phyloP scores from a whole-genome alignment of 129 eudicot genomes.

The Smallanthus sonchifolius region DNA sequence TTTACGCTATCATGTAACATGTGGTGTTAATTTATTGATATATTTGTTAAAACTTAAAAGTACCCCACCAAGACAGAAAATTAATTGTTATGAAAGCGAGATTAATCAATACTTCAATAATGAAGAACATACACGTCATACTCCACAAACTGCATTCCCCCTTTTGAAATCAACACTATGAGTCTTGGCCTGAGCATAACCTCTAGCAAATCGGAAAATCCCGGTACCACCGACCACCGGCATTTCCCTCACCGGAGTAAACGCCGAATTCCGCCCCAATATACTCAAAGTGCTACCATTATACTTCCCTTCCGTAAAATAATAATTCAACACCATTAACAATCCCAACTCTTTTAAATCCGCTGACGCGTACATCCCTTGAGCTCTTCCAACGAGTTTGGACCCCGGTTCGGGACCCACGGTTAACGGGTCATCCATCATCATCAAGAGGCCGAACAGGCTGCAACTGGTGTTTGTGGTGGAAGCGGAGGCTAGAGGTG shows the following conservation, averaged over 20 bases:
- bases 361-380: conserved; percentile 43
- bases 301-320: conserved; percentile 34
- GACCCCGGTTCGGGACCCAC: conserved; percentile 32
- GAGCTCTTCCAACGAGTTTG: conserved; percentile 43
- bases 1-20: no score
- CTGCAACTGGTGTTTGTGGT: conserved; percentile 19
- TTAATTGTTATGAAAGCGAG: background rate
- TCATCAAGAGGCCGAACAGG: conserved; percentile 22
- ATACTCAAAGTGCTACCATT: conserved; percentile 45
- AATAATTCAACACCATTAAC: conserved; percentile 37
- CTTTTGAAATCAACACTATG: background rate
- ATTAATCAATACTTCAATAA: conserved; percentile 17
- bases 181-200: conserved; percentile 42
- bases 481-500: conserved; percentile 17
- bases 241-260: conserved; percentile 38
- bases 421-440: conserved; percentile 46
- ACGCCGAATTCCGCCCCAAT: conserved; percentile 32
- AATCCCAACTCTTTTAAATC: conserved; percentile 4
- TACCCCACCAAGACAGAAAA: no score
- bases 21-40: no score
- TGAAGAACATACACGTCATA: conserved; percentile 40
- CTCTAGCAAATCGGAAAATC: conserved; percentile 41
- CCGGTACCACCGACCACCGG: conserved; percentile 52
- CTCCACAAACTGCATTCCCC: conserved; percentile 43
- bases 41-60: no score